These are phyloP conservation scores for Hypoxylon sp. DNA, from an alignment of 2,329 filamentous ascomycete genomes.

Conservation along the genomic window DNA sequence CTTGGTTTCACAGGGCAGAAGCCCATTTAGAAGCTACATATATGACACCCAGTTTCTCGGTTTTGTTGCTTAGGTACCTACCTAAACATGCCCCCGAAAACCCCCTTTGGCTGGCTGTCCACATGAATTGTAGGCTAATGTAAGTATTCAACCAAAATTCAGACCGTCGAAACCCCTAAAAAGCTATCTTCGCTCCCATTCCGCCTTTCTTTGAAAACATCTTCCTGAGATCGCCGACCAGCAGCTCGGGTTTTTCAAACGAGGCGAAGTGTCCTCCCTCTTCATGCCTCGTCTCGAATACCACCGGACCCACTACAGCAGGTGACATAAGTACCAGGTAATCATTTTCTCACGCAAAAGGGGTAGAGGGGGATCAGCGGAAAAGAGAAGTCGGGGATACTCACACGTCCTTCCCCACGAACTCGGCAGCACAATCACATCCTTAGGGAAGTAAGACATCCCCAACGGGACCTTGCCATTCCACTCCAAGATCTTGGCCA, in stretches of 20 bases:
- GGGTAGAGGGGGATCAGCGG: not conserved
- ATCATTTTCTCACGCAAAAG: not conserved
- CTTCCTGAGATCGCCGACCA: constrained; percentile 60
- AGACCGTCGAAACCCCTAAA: not conserved
- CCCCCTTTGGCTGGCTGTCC: not conserved
- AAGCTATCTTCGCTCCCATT: constrained; percentile 16
- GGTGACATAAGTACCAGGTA: not conserved
- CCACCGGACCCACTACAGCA: constrained; percentile 60
- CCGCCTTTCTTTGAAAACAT: constrained; percentile 59
- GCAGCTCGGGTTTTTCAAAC: constrained; percentile 61
- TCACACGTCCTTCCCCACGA: constrained; percentile 61
- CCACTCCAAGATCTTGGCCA: constrained; percentile 58
- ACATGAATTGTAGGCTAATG: not conserved
- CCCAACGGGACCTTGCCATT: constrained; percentile 53
- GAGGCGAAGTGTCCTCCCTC: constrained; percentile 65
- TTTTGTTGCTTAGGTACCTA: no score
- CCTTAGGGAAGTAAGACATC: constrained; percentile 63
- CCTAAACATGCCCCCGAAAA: not conserved
- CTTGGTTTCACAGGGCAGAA: no score
- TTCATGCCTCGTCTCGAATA: constrained; percentile 59
- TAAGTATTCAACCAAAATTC: no score
- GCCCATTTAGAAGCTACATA: not conserved
- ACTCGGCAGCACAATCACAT: constrained; percentile 62
- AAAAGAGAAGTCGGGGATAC: constrained; percentile 3
- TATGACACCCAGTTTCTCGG: not conserved